Base-by-base conservation (phyloP, 2,329 filamentous ascomycete species). In the Cladosporium phlei region DNA sequence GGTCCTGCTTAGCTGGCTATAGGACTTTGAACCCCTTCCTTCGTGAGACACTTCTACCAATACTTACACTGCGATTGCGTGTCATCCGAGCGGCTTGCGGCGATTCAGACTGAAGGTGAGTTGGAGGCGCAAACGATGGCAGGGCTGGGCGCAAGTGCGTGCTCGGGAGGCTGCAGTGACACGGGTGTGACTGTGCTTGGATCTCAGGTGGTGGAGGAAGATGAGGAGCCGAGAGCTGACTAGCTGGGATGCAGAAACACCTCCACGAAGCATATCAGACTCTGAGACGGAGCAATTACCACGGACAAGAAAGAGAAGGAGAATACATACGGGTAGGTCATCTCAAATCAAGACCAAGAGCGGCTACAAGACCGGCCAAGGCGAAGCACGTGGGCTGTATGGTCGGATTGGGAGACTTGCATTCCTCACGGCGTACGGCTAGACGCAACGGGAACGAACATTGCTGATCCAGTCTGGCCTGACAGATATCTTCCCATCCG, bases 181-280 rank as follows among this genome's bases (percentile, higher is more conserved):
- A 33, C 39, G 28, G 28, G 24, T 24, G 39, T 43, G 39, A 43
- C 17, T 43, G 14, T 16, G 30, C 16, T 17, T 14, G 16, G 39
- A 28, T 42, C 22, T n/a, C n/a, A n/a, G n/a, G n/a, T n/a, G n/a
- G n/a, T n/a, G n/a, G n/a, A n/a, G n/a, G n/a, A n/a, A n/a, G n/a
- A 24, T 24, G 39, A 24, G 39, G 20, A 33, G 39, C 29, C 34
- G 39, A 34, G 39, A 17, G 39, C 39, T 43, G 39, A 43, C 39
- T 11, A 3, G 17, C 11, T 12, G 20, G 22, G 29, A 39, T 19
- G 17, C 39, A 43, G 39, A 25, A 21, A 19, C 4, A 12, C 17
- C 16, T 20, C 24, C 25, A 28, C 37, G n/a, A 20, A 19, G 14
- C 11, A 16, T 19, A 39, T 6, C 14, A 20, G 9, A 28, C 5